Conservation (phyloP, 148 eudicot species). For the Dysphania ambrosioides region DNA sequence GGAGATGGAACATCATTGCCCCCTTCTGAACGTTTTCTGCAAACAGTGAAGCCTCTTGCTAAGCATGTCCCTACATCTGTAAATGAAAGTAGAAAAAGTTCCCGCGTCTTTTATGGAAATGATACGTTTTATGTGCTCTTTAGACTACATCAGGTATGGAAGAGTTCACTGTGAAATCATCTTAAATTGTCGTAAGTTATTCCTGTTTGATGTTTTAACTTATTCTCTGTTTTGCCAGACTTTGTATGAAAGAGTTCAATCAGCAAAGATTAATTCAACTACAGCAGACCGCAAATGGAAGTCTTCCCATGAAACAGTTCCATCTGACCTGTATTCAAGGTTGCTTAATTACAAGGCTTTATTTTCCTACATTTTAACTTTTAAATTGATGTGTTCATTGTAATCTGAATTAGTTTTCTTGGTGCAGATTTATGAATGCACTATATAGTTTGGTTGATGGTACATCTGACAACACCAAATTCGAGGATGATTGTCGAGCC, state of each 20-base stretch:
- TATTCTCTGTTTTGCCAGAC: slow-evolving; percentile 39
- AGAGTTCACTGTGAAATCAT: background rate
- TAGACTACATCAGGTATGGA: slow-evolving; percentile 81
- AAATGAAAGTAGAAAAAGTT: slow-evolving; percentile 34
- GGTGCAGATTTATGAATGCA: slow-evolving; percentile 65
- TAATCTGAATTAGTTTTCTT: slow-evolving; percentile 12
- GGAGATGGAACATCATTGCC: slow-evolving; percentile 42
- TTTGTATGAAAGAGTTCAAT: slow-evolving; percentile 73
- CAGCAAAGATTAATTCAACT: slow-evolving; percentile 64
- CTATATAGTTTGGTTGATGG: slow-evolving; percentile 78
- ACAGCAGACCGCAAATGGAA: slow-evolving; percentile 73
- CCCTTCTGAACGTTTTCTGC: slow-evolving; percentile 44
- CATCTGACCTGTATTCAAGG: slow-evolving; percentile 73
- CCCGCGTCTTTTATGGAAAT: slow-evolving; percentile 72
- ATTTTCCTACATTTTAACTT: slow-evolving; percentile 14
- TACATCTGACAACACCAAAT: slow-evolving; percentile 76
- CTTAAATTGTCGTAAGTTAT: background rate
- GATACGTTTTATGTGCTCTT: slow-evolving; percentile 82
- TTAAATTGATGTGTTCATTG: background rate
- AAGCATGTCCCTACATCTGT: slow-evolving; percentile 42
- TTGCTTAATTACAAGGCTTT: slow-evolving; percentile 18
- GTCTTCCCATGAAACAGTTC: slow-evolving; percentile 41
- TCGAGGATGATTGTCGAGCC: slow-evolving; percentile 94
- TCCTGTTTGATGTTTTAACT: background rate
- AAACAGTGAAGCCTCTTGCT: slow-evolving; percentile 60